Evolutionary conservation across 441 rosid genomes (phyloP).

Genomic region (Euphorbia celastroides): DNA sequence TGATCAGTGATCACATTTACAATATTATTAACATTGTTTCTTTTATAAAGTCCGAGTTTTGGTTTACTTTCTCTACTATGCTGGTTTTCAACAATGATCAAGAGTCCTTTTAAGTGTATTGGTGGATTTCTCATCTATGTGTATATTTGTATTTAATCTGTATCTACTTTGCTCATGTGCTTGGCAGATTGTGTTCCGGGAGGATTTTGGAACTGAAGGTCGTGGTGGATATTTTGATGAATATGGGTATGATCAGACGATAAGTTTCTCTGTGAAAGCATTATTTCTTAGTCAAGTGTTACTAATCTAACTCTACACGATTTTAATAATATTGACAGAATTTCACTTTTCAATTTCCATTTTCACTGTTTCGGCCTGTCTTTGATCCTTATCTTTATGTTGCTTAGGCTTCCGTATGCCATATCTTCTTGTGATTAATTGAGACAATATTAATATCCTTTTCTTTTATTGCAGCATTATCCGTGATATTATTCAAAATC

Average conservation of each 20-base stretch:
- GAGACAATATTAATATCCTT: neutral
- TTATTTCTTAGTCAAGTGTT: slow-evolving; percentile 11
- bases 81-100: neutral
- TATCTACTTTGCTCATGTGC: neutral
- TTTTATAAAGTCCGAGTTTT: slow-evolving; percentile 12
- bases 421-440: slow-evolving; percentile 7
- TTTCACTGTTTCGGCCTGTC: neutral
- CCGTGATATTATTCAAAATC: slow-evolving; percentile 97
- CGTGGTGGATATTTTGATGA: slow-evolving; percentile 99
- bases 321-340: neutral
- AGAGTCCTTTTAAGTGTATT: neutral
- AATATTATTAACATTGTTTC: slow-evolving; percentile 60
- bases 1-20: slow-evolving; percentile 21
- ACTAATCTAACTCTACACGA: neutral
- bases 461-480: slow-evolving; percentile 61
- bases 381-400: neutral
- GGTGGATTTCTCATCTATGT: neutral
- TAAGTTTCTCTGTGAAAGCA: neutral
- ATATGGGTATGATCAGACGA: slow-evolving; percentile 64
- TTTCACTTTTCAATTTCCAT: neutral
- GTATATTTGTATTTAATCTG: neutral
- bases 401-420: slow-evolving; percentile 9
- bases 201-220: slow-evolving; percentile 97
- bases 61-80: slow-evolving; percentile 1
- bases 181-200: slow-evolving; percentile 87